These are phyloP conservation scores for Fusarium scirpi DNA, from an alignment of 2,329 filamentous ascomycete genomes.

Conservation along the genomic window DNA sequence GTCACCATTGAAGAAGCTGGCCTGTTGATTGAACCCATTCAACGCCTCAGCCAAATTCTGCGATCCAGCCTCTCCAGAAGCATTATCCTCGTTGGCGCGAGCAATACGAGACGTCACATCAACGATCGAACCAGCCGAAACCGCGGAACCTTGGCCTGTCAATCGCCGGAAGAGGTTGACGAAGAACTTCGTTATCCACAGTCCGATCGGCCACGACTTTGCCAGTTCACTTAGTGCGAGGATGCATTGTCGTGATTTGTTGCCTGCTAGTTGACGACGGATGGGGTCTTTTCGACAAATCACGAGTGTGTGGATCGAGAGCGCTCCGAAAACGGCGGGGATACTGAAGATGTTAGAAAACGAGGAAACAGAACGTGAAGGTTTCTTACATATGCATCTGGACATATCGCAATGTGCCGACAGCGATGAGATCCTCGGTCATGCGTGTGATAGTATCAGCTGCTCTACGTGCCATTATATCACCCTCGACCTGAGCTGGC, in stretches of 20 bases:
- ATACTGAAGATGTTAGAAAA: conserved; percentile 4
- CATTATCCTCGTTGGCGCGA: not conserved
- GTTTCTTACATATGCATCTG: conserved; percentile 35
- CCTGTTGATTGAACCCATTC: not conserved
- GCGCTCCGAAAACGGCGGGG: conserved; percentile 30
- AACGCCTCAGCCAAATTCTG: not conserved
- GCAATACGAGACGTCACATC: conserved; percentile 23
- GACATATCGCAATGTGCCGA: conserved; percentile 13
- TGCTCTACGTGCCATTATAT: conserved; percentile 11
- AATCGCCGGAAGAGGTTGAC: conserved; percentile 33
- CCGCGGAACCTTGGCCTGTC: conserved; percentile 24
- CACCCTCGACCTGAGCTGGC: conserved; percentile 10
- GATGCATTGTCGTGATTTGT: conserved; percentile 43
- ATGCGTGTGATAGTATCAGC: conserved; percentile 38
- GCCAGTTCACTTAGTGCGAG: conserved; percentile 34
- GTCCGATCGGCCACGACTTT: conserved; percentile 36
- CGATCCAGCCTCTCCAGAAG: accelerated
- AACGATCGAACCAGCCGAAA: conserved; percentile 17
- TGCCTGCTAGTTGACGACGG: conserved; percentile 34
- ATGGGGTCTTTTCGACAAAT: conserved; percentile 33
- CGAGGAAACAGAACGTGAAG: accelerated
- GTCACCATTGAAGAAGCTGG: not conserved
- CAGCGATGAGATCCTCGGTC: conserved; percentile 26
- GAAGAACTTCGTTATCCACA: conserved; percentile 40
- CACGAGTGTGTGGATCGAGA: conserved; percentile 39